A percentile compares a stretch with the other conserved stretches of the same genome.
Conservation (phyloP, 768 basidiomycete species). For the Lactifluus piperatus region DNA sequence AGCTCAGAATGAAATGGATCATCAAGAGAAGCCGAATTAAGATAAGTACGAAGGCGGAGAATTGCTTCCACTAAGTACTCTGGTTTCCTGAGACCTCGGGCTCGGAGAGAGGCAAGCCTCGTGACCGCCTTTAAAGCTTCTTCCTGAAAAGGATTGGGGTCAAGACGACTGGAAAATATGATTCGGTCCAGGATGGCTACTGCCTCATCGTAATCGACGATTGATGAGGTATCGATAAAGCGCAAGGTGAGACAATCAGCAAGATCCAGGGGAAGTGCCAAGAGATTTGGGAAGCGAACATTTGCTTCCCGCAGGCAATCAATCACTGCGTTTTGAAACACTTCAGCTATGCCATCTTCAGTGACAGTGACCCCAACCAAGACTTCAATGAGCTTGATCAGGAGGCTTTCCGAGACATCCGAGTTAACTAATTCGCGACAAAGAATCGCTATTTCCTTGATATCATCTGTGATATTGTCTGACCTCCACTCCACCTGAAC, state of each 20-base stretch:
- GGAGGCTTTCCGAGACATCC: neutral
- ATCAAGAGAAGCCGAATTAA: neutral
- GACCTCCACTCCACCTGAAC: neutral
- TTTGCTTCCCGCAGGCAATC: neutral
- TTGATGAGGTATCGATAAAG: neutral
- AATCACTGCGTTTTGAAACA: neutral
- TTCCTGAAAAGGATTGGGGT: neutral
- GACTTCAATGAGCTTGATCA: neutral
- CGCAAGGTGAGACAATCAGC: neutral
- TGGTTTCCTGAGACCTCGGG: neutral
- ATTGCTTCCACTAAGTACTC: neutral
- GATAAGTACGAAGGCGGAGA: neutral
- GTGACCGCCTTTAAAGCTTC: neutral
- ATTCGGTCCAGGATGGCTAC: neutral
- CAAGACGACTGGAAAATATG: neutral
- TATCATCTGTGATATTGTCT: neutral
- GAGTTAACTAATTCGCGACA: neutral
- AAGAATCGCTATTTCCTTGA: neutral
- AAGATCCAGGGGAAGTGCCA: neutral
- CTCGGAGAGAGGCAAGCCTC: neutral
- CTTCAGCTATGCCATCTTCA: neutral
- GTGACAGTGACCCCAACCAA: neutral
- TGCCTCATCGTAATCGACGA: neutral
- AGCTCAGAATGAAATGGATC: neutral
- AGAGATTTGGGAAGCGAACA: neutral